Evolutionary conservation across 306 rosid genomes (phyloP), one percentile per base, ranked within the genome.

Genomic region (Heteromeles arbutifolia): DNA sequence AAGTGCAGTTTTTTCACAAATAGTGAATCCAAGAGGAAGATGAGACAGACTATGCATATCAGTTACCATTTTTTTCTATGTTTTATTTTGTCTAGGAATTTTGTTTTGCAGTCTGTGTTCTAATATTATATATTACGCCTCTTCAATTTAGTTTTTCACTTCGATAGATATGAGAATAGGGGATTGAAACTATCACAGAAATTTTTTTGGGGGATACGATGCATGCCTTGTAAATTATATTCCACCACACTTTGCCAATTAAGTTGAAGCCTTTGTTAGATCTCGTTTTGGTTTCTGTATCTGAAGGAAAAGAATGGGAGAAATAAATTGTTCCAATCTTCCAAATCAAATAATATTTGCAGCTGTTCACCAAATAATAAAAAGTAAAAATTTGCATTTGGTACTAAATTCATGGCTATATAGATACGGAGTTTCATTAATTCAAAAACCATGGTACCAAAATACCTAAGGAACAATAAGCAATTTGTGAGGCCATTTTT

Each of bases 1-100:
- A 8, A 61, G 32, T 50, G 70, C 52, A 50, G 45, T 69, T 66
- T 84, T 82, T 74, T 82, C 88, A 39, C 83, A 81, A 66, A 19
- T 74, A 41, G 74, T 71, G 59, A 70, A 79, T 70, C 78, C 67
- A 13, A 71, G 24, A 45, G 88, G 86, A 82, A 87, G 87, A 80
- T 80, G 53, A 70, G 39, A 34, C 39, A 34, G 39, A 57, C 34
- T 45, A 63, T 45, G 54, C 6, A 48, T 28, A 21, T 8, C 13
- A 7, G 18, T 37, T 58, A 7, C 8, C 17, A 34, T 37, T 67
- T 9, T 52, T 37, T 26, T 31, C 14, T 48, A 7, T 31, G 1
- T 41, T 73, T 26, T 15, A 13, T 57, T 26, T 57, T 57, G 65
- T 45, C 29, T 76, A 67, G 81, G 57, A 54, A 2, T 32, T 72